Base-by-base conservation (phyloP, 208 protist genomes). In the Trypanosoma platydactyli region DNA sequence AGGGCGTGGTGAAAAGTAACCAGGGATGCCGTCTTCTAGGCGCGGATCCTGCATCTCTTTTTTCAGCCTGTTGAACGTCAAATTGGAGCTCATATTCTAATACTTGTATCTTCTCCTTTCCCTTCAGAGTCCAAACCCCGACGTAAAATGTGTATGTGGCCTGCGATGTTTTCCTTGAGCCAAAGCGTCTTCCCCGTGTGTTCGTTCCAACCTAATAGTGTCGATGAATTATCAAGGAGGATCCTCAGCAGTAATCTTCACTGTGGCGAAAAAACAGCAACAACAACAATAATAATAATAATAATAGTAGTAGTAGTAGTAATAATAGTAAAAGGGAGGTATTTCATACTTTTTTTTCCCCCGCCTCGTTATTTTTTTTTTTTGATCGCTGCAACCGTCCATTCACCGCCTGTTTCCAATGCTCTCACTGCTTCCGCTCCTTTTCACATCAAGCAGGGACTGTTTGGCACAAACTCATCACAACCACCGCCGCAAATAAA, bases 11-110 rank as follows among this genome's bases (percentile, higher is more conserved):
- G 69, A 75, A 52, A 75, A 75, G 20, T 53, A 55, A 11, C 69
- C 69, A 3, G 69, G 69, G 0, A 68, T 48, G 16, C 46, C 33
- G 3, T 54, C 54, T 11, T 62, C 69, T 13, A 49, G 24, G 7
- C 55, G 55, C 20, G 40, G 72, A 30, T 83, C 80, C 72, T 73
- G 69, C 77, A 80, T 74, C 54, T 70, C 35, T 45, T 30, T 71
- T 30, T 63, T 63, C 29, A 65, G 79, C 73, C 82, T 77, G 24
- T 77, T 78, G 38, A 85, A 67, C 25, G 73, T 73, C 29, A 75
- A 68, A 57, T 92, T 82, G 9, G 87, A 46, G 57, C 81, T 80
- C n/a, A 92, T 59, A 16, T 68, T 79, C 0, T 25, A 20, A 11
- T 3, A 49, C 6, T 12, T 12, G 13, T 49, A 3, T 49, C 15